These are phyloP conservation scores for Paramecium sonneborni DNA, from an alignment of 73 alveolate species.

Conservation along the genomic window DNA sequence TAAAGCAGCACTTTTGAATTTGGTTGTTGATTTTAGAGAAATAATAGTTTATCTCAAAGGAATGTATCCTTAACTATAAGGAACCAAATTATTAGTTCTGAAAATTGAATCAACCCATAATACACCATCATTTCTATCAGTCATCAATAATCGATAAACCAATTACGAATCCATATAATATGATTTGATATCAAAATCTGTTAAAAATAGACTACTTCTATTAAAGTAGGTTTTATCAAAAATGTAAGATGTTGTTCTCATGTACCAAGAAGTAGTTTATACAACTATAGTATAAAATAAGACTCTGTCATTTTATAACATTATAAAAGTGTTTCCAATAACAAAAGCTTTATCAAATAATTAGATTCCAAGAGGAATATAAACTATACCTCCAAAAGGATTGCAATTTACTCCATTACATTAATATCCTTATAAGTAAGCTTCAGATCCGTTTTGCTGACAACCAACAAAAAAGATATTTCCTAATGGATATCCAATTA, in stretches of 20 bases:
- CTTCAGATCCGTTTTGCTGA: background rate
- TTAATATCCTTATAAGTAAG: background rate
- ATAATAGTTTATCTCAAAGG: background rate
- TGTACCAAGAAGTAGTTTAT: background rate
- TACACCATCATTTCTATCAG: background rate
- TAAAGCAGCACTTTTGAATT: background rate
- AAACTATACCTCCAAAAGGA: background rate
- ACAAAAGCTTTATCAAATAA: background rate
- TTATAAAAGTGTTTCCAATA: background rate
- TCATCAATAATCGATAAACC: background rate
- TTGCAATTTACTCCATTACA: background rate
- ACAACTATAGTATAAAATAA: background rate
- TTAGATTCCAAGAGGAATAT: conserved; percentile 5
- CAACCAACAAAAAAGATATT: conserved; percentile 17
- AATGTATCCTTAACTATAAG: background rate
- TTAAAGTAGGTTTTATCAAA: conserved; percentile 10
- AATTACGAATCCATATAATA: background rate
- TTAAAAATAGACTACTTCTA: background rate
- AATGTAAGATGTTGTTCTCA: background rate
- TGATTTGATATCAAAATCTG: conserved; percentile 1
- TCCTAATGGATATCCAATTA: conserved; percentile 6
- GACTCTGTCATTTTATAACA: background rate
- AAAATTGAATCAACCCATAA: background rate
- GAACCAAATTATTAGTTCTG: background rate
- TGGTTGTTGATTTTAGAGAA: background rate